Evolutionary conservation across 768 basidiomycete species (phyloP).

Genomic region (Suillus clintonianus): DNA sequence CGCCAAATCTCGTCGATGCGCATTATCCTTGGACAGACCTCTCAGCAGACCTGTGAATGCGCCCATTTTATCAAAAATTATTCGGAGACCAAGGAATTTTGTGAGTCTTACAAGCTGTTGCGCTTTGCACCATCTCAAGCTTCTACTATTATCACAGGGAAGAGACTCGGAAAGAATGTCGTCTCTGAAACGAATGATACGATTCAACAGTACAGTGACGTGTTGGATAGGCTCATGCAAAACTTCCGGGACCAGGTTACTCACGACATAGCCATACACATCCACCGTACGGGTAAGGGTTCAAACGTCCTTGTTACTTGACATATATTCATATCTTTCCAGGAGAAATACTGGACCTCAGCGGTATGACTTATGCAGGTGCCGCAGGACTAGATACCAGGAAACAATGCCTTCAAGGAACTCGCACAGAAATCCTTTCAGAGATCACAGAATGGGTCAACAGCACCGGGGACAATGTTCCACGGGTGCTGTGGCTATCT

Average conservation of each 20-base stretch:
- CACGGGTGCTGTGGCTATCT: slow-evolving; percentile 20
- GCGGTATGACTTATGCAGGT: not conserved
- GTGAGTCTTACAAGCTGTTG: slow-evolving; percentile 11
- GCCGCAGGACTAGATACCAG: slow-evolving; percentile 7
- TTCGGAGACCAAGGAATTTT: slow-evolving; percentile 20
- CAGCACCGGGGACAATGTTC: slow-evolving; percentile 2
- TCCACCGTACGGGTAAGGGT: slow-evolving; percentile 1
- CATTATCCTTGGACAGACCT: not conserved
- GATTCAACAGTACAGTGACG: not conserved
- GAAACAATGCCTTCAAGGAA: slow-evolving; percentile 19
- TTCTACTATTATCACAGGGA: not conserved
- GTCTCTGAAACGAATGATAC: not conserved
- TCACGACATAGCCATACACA: not conserved
- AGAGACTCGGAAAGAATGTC: not conserved
- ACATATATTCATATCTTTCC: not conserved
- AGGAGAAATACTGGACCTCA: not conserved
- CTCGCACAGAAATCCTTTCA: slow-evolving; percentile 25
- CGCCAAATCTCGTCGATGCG: too few relatives aligned
- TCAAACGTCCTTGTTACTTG: not conserved
- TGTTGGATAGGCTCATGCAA: not conserved
- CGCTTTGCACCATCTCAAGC: not conserved
- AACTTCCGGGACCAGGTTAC: not conserved
- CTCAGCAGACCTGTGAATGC: slow-evolving; percentile 23
- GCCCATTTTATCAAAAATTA: slow-evolving; percentile 29
- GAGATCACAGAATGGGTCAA: slow-evolving; percentile 27